Base-by-base conservation (phyloP, 129 eudicot species). In the Helichrysum umbraculigerum region DNA sequence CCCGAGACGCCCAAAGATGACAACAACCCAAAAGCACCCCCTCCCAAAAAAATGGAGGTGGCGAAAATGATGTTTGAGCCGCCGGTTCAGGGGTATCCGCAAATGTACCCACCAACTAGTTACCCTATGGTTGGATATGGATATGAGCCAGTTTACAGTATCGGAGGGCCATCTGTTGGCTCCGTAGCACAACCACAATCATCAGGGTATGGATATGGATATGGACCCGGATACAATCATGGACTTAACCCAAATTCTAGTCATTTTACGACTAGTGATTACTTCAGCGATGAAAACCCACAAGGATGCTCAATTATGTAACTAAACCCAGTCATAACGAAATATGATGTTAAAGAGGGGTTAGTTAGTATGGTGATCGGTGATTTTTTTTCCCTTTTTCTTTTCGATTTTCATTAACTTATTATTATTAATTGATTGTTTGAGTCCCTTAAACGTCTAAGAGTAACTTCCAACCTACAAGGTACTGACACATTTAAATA, bases 261-360 rank as follows among this genome's bases (percentile, higher is more conserved):
- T 41, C 52, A 77, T 59, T 20, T 20, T 28, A 6, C 29, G 12
- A 11, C 54, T 14, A 47, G 61, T 65, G 87, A 82, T 39, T 85
- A 86, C 56, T 79, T 85, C 9, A 82, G 80, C 44, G 97, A 92
- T 35, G 96, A 92, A 34, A 92, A 86, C 65, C 84, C 92, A 1
- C 66, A 85, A 32, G 86, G 77, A 10, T 92, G 98, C 83, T 75
- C 86, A 17, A 72, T 92, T 35, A 88, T 92, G 95, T 92, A 72
- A 92, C 54, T 11, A 47, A 12, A 47, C 17, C 54, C 6, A 6
- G 3, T 17, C 17, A 14, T 47, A 47, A 47, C 52, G 52, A 5
- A 12, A 44, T 44, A 44, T 42, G 50, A 42, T 42, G 52, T 44
- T 44, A 12, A 44, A 3, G 12, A 44, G 52, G 52, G 17, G 28